Evolutionary conservation across 202 grass and related monocot species (phyloP).

Genomic region (Zizania palustris): DNA sequence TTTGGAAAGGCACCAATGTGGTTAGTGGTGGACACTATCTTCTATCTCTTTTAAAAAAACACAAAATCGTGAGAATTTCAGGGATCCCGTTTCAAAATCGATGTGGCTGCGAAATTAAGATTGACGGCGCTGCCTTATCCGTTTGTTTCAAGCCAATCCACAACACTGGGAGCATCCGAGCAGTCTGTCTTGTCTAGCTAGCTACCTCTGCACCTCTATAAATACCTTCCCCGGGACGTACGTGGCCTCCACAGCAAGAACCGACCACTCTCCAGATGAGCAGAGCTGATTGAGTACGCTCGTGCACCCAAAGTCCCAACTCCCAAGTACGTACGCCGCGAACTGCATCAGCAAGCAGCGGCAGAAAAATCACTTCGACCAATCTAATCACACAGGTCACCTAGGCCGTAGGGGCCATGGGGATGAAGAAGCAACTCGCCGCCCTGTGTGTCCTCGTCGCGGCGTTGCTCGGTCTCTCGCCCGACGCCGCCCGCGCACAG

Average conservation of each 20-base stretch:
- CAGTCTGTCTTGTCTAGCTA: too few relatives aligned
- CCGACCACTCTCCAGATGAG: neutral
- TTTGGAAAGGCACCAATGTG: too few relatives aligned
- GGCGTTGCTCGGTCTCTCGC: neutral
- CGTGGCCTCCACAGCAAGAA: neutral
- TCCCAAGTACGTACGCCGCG: neutral
- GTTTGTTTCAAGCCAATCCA: constrained; percentile 15
- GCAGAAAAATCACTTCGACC: too few relatives aligned
- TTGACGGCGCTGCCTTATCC: constrained; percentile 30
- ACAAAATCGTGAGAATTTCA: too few relatives aligned
- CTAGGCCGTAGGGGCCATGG: neutral
- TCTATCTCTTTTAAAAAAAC: too few relatives aligned
- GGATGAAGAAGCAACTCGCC: constrained; percentile 23
- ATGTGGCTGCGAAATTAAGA: neutral
- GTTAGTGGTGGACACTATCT: too few relatives aligned
- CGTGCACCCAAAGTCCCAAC: too few relatives aligned
- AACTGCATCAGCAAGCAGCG: neutral
- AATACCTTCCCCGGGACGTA: constrained; percentile 8
- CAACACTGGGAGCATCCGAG: neutral
- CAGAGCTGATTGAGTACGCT: too few relatives aligned
- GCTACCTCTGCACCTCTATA: constrained; percentile 20
- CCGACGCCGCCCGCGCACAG: constrained; percentile 18
- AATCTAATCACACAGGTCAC: too few relatives aligned
- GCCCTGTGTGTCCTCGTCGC: constrained; percentile 15
- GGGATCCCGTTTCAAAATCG: too few relatives aligned